Conservation (phyloP, 352 stramenopile species). For the Phytophthora cactorum region DNA sequence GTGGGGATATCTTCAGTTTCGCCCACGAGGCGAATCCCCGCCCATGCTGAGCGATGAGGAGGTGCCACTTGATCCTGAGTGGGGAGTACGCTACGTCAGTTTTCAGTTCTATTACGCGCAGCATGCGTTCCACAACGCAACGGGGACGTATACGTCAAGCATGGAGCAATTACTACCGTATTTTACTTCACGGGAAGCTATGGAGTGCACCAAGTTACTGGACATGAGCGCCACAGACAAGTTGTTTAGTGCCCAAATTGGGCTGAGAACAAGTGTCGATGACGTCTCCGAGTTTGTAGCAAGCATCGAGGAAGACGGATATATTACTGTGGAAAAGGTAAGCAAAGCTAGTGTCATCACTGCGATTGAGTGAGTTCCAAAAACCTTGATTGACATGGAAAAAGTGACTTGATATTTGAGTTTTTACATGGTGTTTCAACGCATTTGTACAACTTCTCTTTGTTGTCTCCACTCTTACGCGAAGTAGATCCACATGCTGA, state of each 20-base stretch:
- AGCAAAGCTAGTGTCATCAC: background rate
- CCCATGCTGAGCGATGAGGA: slow-evolving; percentile 5
- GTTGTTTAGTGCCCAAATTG: slow-evolving; percentile 27
- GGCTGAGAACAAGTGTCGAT: slow-evolving; percentile 1
- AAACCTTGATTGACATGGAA: slow-evolving; percentile 4
- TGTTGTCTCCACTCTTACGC: slow-evolving; percentile 21
- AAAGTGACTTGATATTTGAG: slow-evolving; percentile 26
- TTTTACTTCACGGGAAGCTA: slow-evolving; percentile 33
- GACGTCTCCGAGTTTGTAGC: slow-evolving; percentile 16
- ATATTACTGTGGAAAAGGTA: slow-evolving; percentile 31
- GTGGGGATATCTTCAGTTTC: slow-evolving; percentile 92
- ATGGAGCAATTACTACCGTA: slow-evolving; percentile 41
- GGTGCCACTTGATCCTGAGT: slow-evolving; percentile 52
- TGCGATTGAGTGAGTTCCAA: slow-evolving; percentile 11
- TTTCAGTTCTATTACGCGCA: slow-evolving; percentile 82
- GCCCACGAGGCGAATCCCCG: slow-evolving; percentile 22
- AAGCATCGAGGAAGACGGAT: slow-evolving; percentile 31
- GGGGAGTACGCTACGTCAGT: slow-evolving; percentile 51
- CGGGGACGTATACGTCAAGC: slow-evolving; percentile 38
- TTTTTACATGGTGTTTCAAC: slow-evolving; percentile 21
- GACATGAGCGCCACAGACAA: slow-evolving; percentile 24
- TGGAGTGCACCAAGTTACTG: slow-evolving; percentile 30
- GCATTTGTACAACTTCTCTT: slow-evolving; percentile 18
- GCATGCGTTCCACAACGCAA: slow-evolving; percentile 39
- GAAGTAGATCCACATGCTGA: slow-evolving; percentile 67